A percentile compares a stretch with the other conserved stretches of the same genome.
Conservation (phyloP, 73 alveolate genomes). For the Blepharisma japonicum region DNA sequence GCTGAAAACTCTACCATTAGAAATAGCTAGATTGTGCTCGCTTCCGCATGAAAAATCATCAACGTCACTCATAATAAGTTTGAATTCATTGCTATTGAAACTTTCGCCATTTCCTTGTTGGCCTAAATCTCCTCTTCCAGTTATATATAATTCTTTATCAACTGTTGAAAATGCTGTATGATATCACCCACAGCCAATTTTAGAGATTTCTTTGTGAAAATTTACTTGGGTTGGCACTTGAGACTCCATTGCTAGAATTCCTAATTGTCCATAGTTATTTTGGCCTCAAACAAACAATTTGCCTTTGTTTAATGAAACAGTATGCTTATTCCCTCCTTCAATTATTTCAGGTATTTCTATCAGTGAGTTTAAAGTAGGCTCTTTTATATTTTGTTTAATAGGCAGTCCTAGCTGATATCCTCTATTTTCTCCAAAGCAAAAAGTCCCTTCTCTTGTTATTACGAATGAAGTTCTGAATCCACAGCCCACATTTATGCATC, state of each 20-base stretch:
- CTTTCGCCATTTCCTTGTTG: background rate
- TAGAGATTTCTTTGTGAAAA: background rate
- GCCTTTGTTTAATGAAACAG: background rate
- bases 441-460: background rate
- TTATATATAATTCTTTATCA: background rate
- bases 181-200: conserved; percentile 18
- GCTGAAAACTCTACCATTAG: background rate
- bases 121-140: conserved; percentile 22
- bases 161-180: background rate
- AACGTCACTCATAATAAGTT: background rate
- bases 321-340: conserved; percentile 18
- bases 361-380: background rate
- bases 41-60: background rate
- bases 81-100: background rate
- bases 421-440: conserved; percentile 14
- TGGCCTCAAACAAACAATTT: background rate
- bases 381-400: background rate
- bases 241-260: background rate
- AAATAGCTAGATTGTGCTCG: background rate
- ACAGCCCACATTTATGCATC: conserved; percentile 2
- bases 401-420: conserved; percentile 10
- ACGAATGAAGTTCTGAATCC: conserved; percentile 11
- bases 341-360: background rate
- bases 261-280: conserved; percentile 9
- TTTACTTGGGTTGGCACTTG: background rate